These are phyloP conservation scores for Trypanosoma avium DNA, from an alignment of 208 protist genomes.

Conservation along the genomic window DNA sequence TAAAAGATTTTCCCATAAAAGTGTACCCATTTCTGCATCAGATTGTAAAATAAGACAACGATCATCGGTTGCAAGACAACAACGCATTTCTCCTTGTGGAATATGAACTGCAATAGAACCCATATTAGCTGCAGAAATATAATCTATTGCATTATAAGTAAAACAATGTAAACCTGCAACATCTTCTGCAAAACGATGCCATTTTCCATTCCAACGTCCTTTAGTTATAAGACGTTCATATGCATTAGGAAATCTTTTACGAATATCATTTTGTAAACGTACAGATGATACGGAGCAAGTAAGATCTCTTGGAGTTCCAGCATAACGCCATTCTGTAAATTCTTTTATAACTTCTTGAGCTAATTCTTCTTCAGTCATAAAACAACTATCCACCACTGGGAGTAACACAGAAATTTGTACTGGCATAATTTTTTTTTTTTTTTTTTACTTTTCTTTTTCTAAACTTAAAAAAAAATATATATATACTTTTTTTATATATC, in stretches of 20 bases:
- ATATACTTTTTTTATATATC: background rate
- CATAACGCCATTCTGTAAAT: background rate
- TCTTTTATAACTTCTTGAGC: background rate
- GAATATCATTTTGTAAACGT: constrained; percentile 3
- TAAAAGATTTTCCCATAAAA: constrained; percentile 1
- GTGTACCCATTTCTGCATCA: background rate
- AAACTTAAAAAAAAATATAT: background rate
- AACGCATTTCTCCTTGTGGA: constrained; percentile 11
- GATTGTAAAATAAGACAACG: background rate
- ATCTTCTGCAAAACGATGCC: constrained; percentile 10
- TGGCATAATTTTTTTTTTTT: constrained; percentile 4
- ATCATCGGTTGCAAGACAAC: background rate
- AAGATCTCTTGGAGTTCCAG: background rate
- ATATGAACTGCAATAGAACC: constrained; percentile 8
- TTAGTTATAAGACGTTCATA: constrained; percentile 9
- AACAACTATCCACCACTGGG: background rate
- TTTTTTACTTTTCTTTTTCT: background rate
- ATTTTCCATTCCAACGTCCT: constrained; percentile 8
- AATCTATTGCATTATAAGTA: background rate
- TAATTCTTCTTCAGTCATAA: constrained; percentile 8
- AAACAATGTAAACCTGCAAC: constrained; percentile 15
- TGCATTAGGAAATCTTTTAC: background rate
- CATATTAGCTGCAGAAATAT: background rate
- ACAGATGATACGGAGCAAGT: constrained; percentile 13
- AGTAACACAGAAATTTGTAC: background rate